Evolutionary conservation across 2,329 filamentous ascomycete species (phyloP).

Genomic region (Trichoderma atrobrunneum): DNA sequence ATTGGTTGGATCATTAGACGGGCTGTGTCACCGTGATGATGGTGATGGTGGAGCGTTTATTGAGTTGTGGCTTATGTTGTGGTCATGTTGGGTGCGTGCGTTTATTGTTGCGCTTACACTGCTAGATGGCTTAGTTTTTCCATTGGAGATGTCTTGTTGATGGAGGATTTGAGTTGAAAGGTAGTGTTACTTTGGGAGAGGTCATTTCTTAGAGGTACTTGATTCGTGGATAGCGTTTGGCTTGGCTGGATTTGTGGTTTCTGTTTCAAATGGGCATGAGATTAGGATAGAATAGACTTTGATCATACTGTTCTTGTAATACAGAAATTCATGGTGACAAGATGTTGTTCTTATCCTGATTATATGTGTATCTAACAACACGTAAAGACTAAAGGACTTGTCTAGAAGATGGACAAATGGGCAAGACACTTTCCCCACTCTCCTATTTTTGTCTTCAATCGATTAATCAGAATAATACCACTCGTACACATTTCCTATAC

Average conservation of each 20-base stretch:
- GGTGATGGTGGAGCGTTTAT: neutral
- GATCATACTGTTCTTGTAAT: neutral
- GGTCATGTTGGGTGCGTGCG: neutral
- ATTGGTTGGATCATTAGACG: constrained; percentile 5
- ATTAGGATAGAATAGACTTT: neutral
- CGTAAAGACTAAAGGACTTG: neutral
- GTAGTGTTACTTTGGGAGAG: neutral
- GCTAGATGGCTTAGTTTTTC: neutral
- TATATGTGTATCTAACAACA: neutral
- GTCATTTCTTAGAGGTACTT: neutral
- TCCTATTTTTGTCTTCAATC: accelerated
- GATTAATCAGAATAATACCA: neutral
- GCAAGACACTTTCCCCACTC: neutral
- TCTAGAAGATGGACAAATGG: neutral
- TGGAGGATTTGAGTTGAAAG: neutral
- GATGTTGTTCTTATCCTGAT: neutral
- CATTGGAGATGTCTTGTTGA: neutral
- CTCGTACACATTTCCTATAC: neutral
- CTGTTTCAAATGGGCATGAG: neutral
- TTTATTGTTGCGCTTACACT: neutral
- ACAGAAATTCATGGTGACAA: neutral
- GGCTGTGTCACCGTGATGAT: neutral
- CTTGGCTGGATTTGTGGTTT: neutral
- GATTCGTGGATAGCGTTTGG: neutral
- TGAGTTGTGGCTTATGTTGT: neutral